These are phyloP conservation scores for Cordyceps militaris DNA, from an alignment of 2,329 filamentous ascomycete genomes.

Conservation along the genomic window DNA sequence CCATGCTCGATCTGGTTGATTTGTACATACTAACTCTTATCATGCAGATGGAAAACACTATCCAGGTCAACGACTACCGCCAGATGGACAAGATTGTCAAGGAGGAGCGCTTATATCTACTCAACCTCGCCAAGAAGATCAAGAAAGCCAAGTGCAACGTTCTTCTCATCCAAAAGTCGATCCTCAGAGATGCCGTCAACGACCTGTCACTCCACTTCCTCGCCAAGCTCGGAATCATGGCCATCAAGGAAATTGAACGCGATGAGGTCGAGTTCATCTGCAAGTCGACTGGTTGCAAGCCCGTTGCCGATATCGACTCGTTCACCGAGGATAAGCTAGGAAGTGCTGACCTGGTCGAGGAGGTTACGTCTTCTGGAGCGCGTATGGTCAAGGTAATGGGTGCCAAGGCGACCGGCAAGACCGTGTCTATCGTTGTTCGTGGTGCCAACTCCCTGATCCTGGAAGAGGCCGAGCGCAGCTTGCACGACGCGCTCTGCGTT, in stretches of 20 bases:
- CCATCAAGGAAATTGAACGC: conserved; percentile 95
- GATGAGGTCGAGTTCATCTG: conserved; percentile 99
- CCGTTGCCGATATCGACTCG: conserved; percentile 94
- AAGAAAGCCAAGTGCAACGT: conserved; percentile 99
- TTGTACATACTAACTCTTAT: conserved; percentile 17
- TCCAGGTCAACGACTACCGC: conserved; percentile 97
- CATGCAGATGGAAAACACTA: conserved; percentile 92
- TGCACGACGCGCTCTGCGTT: conserved; percentile 96
- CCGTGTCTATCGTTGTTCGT: conserved; percentile 87
- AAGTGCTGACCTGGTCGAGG: conserved; percentile 87
- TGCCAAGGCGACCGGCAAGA: conserved; percentile 76
- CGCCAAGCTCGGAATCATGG: conserved; percentile 90
- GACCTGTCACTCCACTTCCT: conserved; percentile 96
- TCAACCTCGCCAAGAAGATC: conserved; percentile 99
- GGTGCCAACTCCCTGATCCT: conserved; percentile 92
- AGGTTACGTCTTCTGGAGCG: conserved; percentile 78
- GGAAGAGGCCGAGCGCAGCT: conserved; percentile 91
- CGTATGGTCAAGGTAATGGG: conserved; percentile 94
- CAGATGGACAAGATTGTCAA: conserved; percentile 99
- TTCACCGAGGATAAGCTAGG: conserved; percentile 98
- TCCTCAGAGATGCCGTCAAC: conserved; percentile 94
- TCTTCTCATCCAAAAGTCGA: conserved; percentile 95
- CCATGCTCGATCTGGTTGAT: neutral
- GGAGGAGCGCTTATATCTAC: conserved; percentile 93
- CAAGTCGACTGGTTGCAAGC: conserved; percentile 98